Evolutionary conservation across 225 moss, liverwort and hornwort species (phyloP).

Genomic region (Marchantia polymorpha): DNA sequence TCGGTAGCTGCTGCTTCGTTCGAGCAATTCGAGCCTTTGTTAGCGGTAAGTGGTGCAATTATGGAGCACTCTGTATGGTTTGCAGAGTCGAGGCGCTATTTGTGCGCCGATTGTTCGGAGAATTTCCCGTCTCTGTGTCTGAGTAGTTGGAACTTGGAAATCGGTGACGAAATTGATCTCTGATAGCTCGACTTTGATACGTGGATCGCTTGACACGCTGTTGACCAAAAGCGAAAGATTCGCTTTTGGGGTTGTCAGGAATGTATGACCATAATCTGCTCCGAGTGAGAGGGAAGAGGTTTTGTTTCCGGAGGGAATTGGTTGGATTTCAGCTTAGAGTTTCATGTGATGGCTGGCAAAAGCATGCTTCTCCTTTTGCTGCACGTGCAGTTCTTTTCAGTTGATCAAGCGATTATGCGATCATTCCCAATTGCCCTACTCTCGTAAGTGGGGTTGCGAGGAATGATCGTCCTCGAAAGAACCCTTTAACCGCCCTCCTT

Average conservation of each 20-base stretch:
- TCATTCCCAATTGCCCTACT: not conserved
- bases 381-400: not conserved
- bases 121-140: not conserved
- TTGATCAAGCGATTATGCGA: not conserved
- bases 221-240: not conserved
- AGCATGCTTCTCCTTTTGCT: not conserved
- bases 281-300: not conserved
- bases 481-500: too few species aligned
- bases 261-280: not conserved
- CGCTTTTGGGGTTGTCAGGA: not conserved
- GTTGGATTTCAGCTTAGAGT: not conserved
- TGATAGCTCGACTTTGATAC: not conserved
- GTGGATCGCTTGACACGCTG: not conserved
- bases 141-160: not conserved
- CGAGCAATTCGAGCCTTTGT: not conserved
- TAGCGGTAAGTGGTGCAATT: not conserved
- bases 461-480: not conserved
- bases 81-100: not conserved
- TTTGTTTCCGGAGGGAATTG: not conserved
- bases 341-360: not conserved
- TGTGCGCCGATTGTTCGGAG: not conserved
- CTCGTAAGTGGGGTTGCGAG: too few species aligned
- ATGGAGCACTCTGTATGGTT: not conserved
- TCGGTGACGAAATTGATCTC: not conserved
- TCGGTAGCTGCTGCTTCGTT: not conserved